Evolutionary conservation across 345 rosid species (phyloP), one percentile per base, ranked within the genome.

Genomic region (Acer campestre): DNA sequence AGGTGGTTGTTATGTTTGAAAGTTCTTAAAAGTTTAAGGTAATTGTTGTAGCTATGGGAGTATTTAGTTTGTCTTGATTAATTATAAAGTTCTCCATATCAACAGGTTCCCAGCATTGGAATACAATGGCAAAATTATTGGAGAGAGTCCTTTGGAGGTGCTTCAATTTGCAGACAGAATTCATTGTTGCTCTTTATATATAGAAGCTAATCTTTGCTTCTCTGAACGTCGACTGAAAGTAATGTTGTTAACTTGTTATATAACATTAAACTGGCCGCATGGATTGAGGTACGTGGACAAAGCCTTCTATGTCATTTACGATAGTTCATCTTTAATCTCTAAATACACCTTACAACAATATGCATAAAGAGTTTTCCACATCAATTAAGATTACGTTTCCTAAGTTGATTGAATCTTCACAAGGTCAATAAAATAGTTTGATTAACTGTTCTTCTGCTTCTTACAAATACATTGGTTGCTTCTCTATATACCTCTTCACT

Each of bases 111-210:
- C 97, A 31, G 82, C 98, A 5, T 80, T 95, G 85, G 99, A 95
- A 78, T 98, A 95, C 84, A 86, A 95, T 78, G 93, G 97, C 5
- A 92, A 94, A 85, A 48, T 94, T 63, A 92, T 79, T 20, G 98
- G 98, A 40, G 98, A 95, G 87, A 92, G 98, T 87, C 84, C 84
- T 92, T 95, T 48, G 94, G 92, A 68, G 99, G 98, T 48, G 91
- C 94, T 79, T 88, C 94, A 85, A 80, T 74, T 44, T 22, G 49
- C 18, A 29, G 31, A 11, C 35, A n/a, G 7, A 10, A 12, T 62
- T 61, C 22, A 25, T 59, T 68, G 51, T 31, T 27, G 6, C 53
- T 42, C 8, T 61, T 10, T 1, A n/a, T 65, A 27, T 1, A n/a
- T 65, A 27, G 17, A 58, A 53, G 48, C 25, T 40, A 5, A 6